A percentile compares a stretch with the other conserved stretches of the same genome.
These are phyloP conservation scores for Pseudozyma hubeiensis DNA, from an alignment of 1,284 basidiomycete species.

Conservation along the genomic window DNA sequence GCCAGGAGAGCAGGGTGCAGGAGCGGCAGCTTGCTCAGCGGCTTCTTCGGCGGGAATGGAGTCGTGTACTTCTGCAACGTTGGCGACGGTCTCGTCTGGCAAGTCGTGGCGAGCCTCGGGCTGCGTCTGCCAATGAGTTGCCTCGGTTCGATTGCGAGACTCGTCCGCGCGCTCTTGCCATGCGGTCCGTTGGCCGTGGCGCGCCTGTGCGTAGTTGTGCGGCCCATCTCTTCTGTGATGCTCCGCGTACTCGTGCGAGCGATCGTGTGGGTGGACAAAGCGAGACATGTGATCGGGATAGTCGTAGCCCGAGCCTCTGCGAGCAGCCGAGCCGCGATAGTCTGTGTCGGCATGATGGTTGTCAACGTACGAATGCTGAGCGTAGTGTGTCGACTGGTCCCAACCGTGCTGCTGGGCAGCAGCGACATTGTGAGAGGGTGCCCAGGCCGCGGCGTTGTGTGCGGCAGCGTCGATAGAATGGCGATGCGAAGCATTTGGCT, in stretches of 20 bases:
- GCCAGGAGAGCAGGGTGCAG: conserved; percentile 57
- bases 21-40: conserved; percentile 22
- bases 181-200: conserved; percentile 4
- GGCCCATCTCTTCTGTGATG: conserved; percentile 12
- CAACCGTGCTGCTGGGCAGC: conserved; percentile 16
- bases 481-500: conserved; percentile 15
- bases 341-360: conserved; percentile 4
- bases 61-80: conserved; percentile 3
- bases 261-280: conserved; percentile 9
- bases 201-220: conserved; percentile 5
- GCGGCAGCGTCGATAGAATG: conserved; percentile 20
- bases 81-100: background rate
- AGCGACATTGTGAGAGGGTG: conserved; percentile 2
- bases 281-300: conserved; percentile 8
- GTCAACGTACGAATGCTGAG: conserved; percentile 19
- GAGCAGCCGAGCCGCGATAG: conserved; percentile 16
- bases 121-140: conserved; percentile 20
- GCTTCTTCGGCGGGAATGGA: conserved; percentile 5
- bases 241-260: conserved; percentile 10
- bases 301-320: conserved; percentile 11
- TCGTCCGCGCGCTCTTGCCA: conserved; percentile 18
- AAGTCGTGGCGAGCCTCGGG: conserved; percentile 10
- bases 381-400: conserved; percentile 12
- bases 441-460: conserved; percentile 17
- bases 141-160: conserved; percentile 1